Percentiles rank a stretch among this genome's conserved stretches.
Evolutionary conservation across 148 eudicot genomes (phyloP).

Genomic region (Agrostemma githago): DNA sequence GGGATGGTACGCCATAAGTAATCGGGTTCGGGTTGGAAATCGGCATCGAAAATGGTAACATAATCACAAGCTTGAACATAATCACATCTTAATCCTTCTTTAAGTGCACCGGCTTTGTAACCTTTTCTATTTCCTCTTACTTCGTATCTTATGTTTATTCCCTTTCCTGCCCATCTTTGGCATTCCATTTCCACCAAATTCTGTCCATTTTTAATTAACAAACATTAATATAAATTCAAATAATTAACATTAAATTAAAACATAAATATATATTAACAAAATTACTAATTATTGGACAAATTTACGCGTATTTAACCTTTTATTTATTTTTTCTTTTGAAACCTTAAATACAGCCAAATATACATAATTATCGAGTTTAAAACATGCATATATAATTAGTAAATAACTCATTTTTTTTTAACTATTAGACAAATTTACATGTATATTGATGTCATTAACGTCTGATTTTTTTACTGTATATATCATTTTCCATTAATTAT

Average conservation of each 20-base stretch:
- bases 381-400: too few species aligned
- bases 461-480: too few species aligned
- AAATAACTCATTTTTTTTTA: too few species aligned
- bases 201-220: constrained; percentile 21
- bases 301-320: too few species aligned
- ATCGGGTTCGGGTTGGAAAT: constrained; percentile 77
- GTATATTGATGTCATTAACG: too few species aligned
- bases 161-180: constrained; percentile 65
- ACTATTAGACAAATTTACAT: too few species aligned
- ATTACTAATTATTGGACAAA: neutral
- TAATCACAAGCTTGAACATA: constrained; percentile 62
- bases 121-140: constrained; percentile 65
- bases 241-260: neutral
- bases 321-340: too few species aligned
- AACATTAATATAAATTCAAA: neutral
- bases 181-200: constrained; percentile 67
- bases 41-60: constrained; percentile 75
- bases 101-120: constrained; percentile 72
- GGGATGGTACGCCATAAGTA: constrained; percentile 60
- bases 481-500: too few species aligned
- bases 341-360: too few species aligned
- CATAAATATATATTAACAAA: neutral
- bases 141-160: constrained; percentile 68
- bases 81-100: constrained; percentile 60
- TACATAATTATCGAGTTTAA: too few species aligned